Base-by-base conservation (phyloP, 2,329 filamentous ascomycete genomes). In the Pseudodiploospora longispora region DNA sequence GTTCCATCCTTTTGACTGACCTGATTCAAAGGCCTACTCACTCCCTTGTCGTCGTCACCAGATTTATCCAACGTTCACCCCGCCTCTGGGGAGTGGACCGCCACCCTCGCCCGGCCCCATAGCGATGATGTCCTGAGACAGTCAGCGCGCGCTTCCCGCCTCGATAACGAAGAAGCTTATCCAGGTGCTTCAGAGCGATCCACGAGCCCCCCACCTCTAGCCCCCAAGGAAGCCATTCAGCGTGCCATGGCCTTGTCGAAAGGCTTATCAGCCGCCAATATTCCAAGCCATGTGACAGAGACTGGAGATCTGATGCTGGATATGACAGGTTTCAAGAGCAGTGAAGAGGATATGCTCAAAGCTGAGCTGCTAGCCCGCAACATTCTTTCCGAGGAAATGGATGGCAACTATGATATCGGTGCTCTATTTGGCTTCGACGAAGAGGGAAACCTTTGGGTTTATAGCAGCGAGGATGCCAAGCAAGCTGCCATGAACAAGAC, bases 391-490 rank as follows among this genome's bases (percentile, higher is more conserved):
- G 89, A 98, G 59, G 91, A 97, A 65, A 69, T 97, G 10, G 87
- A 95, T 56, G 93, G 90, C 27, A 89, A 91, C 59, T 96, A 96
- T 62, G 93, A 98, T 60, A 95, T 98, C 55, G 93, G 93, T 5
- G 85, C 91, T 2, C 74, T 98, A 30, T 95, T 98, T 55, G 93
- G 90, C 9, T 91, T 93, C 37, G 93, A 98, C 59, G 89, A 95
- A 58, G 82, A 93, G 47, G 93, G 93, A 6, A 98, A 98, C 57
- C 74, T 98, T n/a, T 97, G 93, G 91, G 97, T 98, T 53, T 98
- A 98, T 68, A 93, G 89, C 66, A 97, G 90, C 56, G 90, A 97
- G 63, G 90, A 95, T 59, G 89, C 93, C 27, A 97, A 96, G 59
- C 85, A 93, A 56, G 85, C 86, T 6, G 91, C 91, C 30, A 83